A percentile compares a stretch with the other conserved stretches of the same genome.
Evolutionary conservation across 1,284 basidiomycete species (phyloP).

Genomic region (Caloboletus firmus): DNA sequence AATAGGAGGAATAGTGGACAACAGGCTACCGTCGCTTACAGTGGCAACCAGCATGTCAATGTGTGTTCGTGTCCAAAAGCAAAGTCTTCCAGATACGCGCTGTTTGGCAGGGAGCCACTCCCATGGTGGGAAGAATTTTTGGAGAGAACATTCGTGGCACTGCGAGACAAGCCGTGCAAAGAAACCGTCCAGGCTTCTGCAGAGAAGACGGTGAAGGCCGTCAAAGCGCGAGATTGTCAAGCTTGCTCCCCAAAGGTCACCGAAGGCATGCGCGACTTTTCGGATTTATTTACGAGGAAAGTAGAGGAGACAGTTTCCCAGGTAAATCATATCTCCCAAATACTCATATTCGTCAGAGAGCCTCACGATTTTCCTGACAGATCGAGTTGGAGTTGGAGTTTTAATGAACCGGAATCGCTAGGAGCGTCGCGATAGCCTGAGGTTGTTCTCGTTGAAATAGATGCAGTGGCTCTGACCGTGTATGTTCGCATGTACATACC

Average conservation of each 20-base stretch:
- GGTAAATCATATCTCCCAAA: background rate
- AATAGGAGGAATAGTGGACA: too few species aligned
- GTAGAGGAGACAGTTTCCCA: conserved; percentile 1
- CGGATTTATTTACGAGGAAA: background rate
- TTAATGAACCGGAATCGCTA: background rate
- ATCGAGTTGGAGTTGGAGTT: background rate
- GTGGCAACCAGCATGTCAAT: too few species aligned
- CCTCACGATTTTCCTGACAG: background rate
- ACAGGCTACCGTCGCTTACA: too few species aligned
- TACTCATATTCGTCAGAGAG: background rate
- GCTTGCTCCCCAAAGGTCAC: conserved; percentile 9
- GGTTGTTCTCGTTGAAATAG: background rate
- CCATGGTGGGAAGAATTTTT: conserved; percentile 19
- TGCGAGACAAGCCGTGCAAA: conserved; percentile 16
- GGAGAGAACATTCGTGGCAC: conserved; percentile 5
- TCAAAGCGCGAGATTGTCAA: conserved; percentile 1
- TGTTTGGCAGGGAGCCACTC: background rate
- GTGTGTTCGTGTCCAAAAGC: background rate
- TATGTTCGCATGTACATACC: background rate
- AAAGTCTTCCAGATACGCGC: background rate
- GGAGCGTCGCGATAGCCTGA: background rate
- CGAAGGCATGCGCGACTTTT: conserved; percentile 6
- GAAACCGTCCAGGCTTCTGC: conserved; percentile 5
- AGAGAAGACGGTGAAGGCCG: background rate
- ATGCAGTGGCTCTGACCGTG: too few species aligned